Base-by-base conservation (phyloP, 2,329 filamentous ascomycete genomes). In the Mycosphaerella arachidis region DNA sequence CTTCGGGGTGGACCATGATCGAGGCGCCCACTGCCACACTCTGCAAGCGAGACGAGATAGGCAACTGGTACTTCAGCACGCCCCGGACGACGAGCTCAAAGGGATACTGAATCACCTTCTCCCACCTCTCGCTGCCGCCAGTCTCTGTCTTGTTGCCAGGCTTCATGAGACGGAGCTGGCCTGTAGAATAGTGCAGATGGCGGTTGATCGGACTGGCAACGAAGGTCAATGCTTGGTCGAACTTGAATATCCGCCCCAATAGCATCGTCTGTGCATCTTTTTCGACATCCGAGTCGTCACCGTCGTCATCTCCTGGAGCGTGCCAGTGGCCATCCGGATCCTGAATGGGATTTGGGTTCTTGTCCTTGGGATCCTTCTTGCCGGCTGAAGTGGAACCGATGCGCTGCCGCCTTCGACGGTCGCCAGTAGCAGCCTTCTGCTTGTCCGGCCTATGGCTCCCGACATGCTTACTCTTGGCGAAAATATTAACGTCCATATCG, bases 61-160 rank as follows among this genome's bases (percentile, higher is more conserved):
- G 85, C 3, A 87, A 76, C 63, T 84, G 81, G 70, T 99, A 99
- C 71, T 92, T 92, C 67, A 99, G 81, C 13, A 94, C 89, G 24
- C 94, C 94, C 68, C 94, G 88, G 46, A 99, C 84, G 62, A 97
- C 93, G 53, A 99, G 82, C 67, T 97, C 91, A 68, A 97, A 99
- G 48, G 93, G 90, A 73, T 97, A 90, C 65, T 95, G 86, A 54
- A 97, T 81, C 51, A 97, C 92, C 61, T 86, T 84, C 72, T 96
- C 91, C 94, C 94, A 99, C 12, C 92, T 86, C 70, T 89, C 86
- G 1, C 87, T 88, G 8, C 93, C 94, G 45, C 90, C 89, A 48
- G 84, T 80, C 70, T 91, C 87, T 0, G 94, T 97, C 68, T 87
- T 87, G 74, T 97, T 99, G 4, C 93, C 92, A 0, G 94, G 94